A percentile compares a stretch with the other conserved stretches of the same genome.
phyloP scores from a whole-genome alignment of 1,284 basidiomycete genomes.

The Ustilago sp. region DNA sequence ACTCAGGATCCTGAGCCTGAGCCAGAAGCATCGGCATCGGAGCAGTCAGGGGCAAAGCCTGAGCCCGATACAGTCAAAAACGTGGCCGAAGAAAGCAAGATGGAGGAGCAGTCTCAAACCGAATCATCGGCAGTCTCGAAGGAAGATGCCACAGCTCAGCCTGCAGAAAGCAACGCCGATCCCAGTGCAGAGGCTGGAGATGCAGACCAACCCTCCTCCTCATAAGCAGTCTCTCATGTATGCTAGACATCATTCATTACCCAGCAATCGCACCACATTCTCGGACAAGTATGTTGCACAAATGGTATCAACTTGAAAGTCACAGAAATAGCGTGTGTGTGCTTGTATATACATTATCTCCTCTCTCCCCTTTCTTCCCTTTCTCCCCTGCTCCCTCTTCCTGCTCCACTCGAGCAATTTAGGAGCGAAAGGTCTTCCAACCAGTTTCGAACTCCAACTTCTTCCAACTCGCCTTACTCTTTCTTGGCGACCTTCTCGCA shows the following conservation, averaged over 20 bases:
- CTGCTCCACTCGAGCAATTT: background rate
- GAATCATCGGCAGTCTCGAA: background rate
- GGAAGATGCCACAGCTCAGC: background rate
- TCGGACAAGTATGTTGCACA: background rate
- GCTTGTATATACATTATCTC: background rate
- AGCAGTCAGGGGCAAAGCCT: background rate
- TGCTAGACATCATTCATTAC: background rate
- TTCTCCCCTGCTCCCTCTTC: background rate
- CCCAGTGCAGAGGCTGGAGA: background rate
- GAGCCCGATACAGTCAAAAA: background rate
- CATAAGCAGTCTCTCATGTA: background rate
- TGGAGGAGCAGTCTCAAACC: background rate
- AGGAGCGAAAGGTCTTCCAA: background rate
- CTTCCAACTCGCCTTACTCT: background rate
- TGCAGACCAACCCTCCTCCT: background rate
- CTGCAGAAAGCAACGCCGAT: background rate
- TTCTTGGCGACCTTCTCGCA: conserved; percentile 1
- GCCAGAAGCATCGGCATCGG: background rate
- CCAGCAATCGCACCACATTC: background rate
- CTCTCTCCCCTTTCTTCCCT: background rate
- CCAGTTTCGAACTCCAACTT: background rate
- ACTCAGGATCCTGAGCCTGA: background rate
- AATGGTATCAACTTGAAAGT: background rate
- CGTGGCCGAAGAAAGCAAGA: background rate
- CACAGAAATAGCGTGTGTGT: background rate